phyloP scores from a whole-genome alignment of 2,329 filamentous ascomycete genomes.

The Cladophialophora bantiana region DNA sequence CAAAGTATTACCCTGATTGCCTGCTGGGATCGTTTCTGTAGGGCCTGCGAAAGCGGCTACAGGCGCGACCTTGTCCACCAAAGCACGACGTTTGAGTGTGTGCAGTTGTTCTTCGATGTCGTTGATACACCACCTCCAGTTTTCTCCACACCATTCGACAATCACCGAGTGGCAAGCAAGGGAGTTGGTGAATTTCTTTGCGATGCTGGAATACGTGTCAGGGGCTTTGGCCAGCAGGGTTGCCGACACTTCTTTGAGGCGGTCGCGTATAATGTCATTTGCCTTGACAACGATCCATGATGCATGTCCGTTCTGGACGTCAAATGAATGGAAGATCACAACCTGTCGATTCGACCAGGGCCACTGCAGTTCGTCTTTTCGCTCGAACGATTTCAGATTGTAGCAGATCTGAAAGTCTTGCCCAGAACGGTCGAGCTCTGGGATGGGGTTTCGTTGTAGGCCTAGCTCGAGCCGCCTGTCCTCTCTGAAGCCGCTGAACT shows the following conservation, averaged over 20 bases:
- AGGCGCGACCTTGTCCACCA: conserved; percentile 26
- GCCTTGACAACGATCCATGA: conserved; percentile 55
- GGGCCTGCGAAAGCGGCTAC: conserved; percentile 3
- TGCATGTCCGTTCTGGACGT: conserved; percentile 45
- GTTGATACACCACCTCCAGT: conserved; percentile 53
- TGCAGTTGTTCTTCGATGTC: conserved; percentile 22
- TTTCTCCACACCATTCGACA: conserved; percentile 51
- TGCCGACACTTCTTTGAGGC: conserved; percentile 46
- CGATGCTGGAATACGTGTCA: conserved; percentile 43
- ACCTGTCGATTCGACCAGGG: conserved; percentile 42
- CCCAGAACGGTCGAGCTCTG: conserved; percentile 48
- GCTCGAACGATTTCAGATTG: conserved; percentile 44
- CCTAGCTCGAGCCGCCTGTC: conserved; percentile 38
- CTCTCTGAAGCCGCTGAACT: conserved; percentile 48
- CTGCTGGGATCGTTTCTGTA: conserved; percentile 44
- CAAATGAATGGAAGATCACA: conserved; percentile 52
- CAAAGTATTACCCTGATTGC: conserved; percentile 45
- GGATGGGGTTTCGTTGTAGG: conserved; percentile 34
- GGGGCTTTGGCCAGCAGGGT: not conserved
- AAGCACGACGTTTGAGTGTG: conserved; percentile 43
- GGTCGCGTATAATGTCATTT: conserved; percentile 41
- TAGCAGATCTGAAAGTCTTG: conserved; percentile 49
- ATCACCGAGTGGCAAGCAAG: conserved; percentile 49
- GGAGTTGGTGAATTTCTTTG: conserved; percentile 48
- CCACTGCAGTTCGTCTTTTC: conserved; percentile 9